Percentiles rank a stretch among this genome's conserved stretches.
These are phyloP conservation scores for Globisporangium okanoganense DNA, from an alignment of 352 stramenopile species.

Conservation along the genomic window DNA sequence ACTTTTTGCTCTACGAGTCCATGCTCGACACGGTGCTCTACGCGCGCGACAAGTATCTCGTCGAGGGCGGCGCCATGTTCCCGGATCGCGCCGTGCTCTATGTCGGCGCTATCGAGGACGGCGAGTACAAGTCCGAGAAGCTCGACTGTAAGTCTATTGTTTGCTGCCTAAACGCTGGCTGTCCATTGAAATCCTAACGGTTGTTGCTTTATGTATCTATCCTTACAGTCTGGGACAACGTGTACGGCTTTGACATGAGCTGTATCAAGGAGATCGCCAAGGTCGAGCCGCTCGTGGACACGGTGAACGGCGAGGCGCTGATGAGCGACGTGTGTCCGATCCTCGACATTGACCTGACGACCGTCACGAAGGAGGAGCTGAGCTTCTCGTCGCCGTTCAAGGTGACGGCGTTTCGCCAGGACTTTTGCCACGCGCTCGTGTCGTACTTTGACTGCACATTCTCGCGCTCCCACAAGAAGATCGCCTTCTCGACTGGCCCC, in stretches of 20 bases:
- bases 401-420: slow-evolving; percentile 89
- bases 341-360: slow-evolving; percentile 90
- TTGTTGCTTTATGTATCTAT: no score
- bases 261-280: slow-evolving; percentile 97
- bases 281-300: slow-evolving; percentile 96
- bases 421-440: slow-evolving; percentile 96
- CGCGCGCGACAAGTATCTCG: slow-evolving; percentile 96
- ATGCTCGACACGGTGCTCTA: slow-evolving; percentile 98
- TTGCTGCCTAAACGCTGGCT: no score
- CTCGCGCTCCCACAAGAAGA: slow-evolving; percentile 92
- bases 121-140: slow-evolving; percentile 92
- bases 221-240: slow-evolving; percentile 99
- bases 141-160: no score
- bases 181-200: no score
- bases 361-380: slow-evolving; percentile 93
- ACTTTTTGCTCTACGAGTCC: slow-evolving; percentile 97
- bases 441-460: slow-evolving; percentile 99
- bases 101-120: slow-evolving; percentile 95
- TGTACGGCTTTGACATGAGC: slow-evolving; percentile 99
- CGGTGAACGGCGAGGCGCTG: slow-evolving; percentile 91
- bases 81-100: slow-evolving; percentile 96
- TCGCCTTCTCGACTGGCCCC: slow-evolving; percentile 95
- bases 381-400: slow-evolving; percentile 91
- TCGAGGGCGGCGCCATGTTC: slow-evolving; percentile 91
- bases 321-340: slow-evolving; percentile 91